phyloP scores from a whole-genome alignment of 1,284 basidiomycete genomes.

The Chiua sp. region DNA sequence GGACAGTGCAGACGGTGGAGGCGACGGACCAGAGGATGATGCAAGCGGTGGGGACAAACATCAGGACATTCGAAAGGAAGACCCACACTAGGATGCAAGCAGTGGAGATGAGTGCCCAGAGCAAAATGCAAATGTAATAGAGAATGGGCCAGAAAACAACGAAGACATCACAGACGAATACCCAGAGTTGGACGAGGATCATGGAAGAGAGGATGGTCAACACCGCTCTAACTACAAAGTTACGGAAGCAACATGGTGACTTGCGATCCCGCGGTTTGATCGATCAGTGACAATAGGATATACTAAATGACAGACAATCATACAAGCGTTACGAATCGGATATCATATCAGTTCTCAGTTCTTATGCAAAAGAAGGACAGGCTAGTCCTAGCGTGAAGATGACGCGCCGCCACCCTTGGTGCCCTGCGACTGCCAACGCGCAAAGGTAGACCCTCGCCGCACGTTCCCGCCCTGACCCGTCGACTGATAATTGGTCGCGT shows the following conservation, averaged over 20 bases:
- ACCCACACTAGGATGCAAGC: conserved; percentile 9
- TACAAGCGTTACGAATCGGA: neutral
- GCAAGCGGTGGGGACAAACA: conserved; percentile 12
- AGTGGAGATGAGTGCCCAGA: conserved; percentile 9
- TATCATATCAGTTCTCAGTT: no score
- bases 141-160: no score
- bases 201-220: no score
- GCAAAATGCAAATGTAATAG: neutral
- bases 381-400: neutral
- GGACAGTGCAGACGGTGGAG: neutral
- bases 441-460: conserved; percentile 12
- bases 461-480: conserved; percentile 26
- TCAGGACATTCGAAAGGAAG: neutral
- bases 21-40: conserved; percentile 5
- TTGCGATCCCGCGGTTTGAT: no score
- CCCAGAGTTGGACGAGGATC: no score
- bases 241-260: no score
- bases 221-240: no score
- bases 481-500: conserved; percentile 25
- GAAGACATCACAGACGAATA: no score
- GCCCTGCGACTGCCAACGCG: conserved; percentile 14
- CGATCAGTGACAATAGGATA: neutral
- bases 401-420: conserved; percentile 10
- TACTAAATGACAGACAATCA: neutral
- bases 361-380: neutral